Conservation (phyloP, 768 basidiomycete genomes). For the Mycena vulgaris region DNA sequence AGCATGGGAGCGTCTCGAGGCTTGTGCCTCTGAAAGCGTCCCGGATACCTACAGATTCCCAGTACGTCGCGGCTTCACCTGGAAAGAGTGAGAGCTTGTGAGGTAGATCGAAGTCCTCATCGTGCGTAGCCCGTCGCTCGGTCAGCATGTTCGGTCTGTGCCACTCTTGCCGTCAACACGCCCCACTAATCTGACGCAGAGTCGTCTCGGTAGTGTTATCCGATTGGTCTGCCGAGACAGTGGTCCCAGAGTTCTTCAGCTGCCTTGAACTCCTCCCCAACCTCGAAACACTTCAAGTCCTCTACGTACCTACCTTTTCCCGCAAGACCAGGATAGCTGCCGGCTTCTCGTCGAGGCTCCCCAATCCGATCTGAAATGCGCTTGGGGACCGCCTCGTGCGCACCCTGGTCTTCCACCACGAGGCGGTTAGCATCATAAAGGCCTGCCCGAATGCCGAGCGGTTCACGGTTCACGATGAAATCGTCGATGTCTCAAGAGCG, state of each 20-base stretch:
- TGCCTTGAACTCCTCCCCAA: constrained; percentile 44
- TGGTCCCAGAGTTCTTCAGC: constrained; percentile 42
- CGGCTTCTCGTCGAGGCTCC: too few relatives aligned
- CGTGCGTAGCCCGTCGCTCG: constrained; percentile 40
- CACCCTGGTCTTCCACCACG: too few relatives aligned
- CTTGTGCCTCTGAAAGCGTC: not conserved
- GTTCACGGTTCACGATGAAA: too few relatives aligned
- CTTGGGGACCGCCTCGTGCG: too few relatives aligned
- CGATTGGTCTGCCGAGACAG: constrained; percentile 26
- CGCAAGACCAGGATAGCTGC: too few relatives aligned
- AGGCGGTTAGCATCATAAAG: too few relatives aligned
- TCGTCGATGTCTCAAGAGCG: too few relatives aligned
- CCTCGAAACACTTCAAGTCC: constrained; percentile 42
- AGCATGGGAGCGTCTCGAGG: not conserved
- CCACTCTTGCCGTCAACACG: not conserved
- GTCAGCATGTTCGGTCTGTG: constrained; percentile 39
- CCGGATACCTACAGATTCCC: not conserved
- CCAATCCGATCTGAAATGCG: too few relatives aligned
- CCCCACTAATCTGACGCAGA: too few relatives aligned
- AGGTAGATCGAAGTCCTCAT: constrained; percentile 45
- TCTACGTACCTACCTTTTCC: not conserved
- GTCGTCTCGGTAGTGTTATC: constrained; percentile 39
- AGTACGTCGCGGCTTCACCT: too few relatives aligned
- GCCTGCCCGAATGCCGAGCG: too few relatives aligned
- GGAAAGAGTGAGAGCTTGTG: constrained; percentile 30